Conservation (phyloP, 164 flowering plant genomes). For the Platanus orientalis region DNA sequence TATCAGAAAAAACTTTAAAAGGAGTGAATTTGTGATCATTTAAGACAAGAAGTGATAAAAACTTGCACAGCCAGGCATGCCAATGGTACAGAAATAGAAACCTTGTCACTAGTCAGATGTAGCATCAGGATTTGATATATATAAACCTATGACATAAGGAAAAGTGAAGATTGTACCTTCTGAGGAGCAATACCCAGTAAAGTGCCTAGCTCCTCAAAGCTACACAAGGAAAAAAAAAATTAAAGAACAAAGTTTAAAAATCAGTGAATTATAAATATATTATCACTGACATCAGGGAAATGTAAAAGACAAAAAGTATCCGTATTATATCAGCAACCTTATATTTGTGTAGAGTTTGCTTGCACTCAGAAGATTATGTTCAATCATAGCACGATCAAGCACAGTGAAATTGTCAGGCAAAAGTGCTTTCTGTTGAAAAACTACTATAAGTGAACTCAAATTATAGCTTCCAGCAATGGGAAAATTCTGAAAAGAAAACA, state of each 20-base stretch:
- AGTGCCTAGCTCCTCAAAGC: slow-evolving; percentile 93
- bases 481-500: neutral
- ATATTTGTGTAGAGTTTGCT: slow-evolving; percentile 97
- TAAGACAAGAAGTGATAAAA: too few relatives aligned
- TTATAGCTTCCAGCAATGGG: neutral
- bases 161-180: slow-evolving; percentile 48
- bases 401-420: slow-evolving; percentile 95
- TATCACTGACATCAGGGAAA: neutral
- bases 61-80: too few relatives aligned
- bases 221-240: slow-evolving; percentile 17
- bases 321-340: slow-evolving; percentile 41
- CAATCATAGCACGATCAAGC: slow-evolving; percentile 98
- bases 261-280: neutral
- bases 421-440: slow-evolving; percentile 71
- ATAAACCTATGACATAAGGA: too few relatives aligned
- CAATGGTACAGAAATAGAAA: too few relatives aligned
- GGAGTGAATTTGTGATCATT: too few relatives aligned
- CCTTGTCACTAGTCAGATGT: too few relatives aligned
- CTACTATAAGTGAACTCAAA: slow-evolving; percentile 1
- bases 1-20: too few relatives aligned
- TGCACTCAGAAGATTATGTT: slow-evolving; percentile 97
- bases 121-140: too few relatives aligned
- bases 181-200: slow-evolving; percentile 87
- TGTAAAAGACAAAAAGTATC: neutral
- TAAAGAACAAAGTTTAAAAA: neutral